Evolutionary conservation across 1,284 basidiomycete genomes (phyloP).

Genomic region (Microbotryum lychnidis-dioicae): DNA sequence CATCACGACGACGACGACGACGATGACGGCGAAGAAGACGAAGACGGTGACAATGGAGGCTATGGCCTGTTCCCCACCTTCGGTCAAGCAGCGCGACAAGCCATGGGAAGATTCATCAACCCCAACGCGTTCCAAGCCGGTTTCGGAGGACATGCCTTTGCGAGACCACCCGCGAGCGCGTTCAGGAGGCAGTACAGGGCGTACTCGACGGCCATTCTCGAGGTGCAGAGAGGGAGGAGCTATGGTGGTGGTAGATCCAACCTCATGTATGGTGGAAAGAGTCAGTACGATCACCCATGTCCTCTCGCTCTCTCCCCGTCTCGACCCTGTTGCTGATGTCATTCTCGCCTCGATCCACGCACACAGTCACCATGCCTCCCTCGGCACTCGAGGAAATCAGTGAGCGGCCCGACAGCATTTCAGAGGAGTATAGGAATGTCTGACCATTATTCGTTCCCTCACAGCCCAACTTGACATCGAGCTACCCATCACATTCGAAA

Average conservation of each 20-base stretch:
- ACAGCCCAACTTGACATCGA: constrained; percentile 75
- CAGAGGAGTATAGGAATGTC: too few relatives aligned
- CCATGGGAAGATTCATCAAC: constrained; percentile 19
- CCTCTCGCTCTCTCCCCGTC: constrained; percentile 14
- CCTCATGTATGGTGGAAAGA: constrained; percentile 92
- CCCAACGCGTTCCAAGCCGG: constrained; percentile 30
- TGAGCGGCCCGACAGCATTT: constrained; percentile 35
- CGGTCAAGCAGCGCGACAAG: neutral
- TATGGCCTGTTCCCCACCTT: neutral
- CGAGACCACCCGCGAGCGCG: constrained; percentile 49
- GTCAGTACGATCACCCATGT: constrained; percentile 51
- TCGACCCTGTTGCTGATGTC: neutral
- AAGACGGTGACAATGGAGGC: neutral
- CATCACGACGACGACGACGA: neutral
- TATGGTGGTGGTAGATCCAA: constrained; percentile 45
- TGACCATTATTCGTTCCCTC: neutral
- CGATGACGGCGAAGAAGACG: neutral
- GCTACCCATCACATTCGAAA: constrained; percentile 90
- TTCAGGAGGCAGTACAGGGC: constrained; percentile 71
- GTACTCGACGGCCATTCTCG: constrained; percentile 36
- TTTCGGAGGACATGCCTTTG: constrained; percentile 31
- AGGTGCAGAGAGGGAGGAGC: constrained; percentile 35
- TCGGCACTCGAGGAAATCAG: constrained; percentile 82
- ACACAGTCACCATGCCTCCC: constrained; percentile 88
- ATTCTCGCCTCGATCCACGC: neutral